Conservation (phyloP, 805 yeast species). For the Kregervanrija delftensis region DNA sequence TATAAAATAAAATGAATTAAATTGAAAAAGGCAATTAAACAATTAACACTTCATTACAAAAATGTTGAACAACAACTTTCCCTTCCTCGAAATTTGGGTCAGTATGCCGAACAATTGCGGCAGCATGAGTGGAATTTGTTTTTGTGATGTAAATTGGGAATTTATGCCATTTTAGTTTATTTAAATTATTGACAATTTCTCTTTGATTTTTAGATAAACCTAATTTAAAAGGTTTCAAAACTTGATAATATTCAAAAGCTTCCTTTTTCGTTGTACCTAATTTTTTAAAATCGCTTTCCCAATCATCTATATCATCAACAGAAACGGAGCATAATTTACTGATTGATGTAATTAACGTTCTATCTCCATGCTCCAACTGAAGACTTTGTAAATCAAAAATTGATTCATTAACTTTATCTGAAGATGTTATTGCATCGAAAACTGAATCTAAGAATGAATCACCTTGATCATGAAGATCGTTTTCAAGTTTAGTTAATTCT, state of each 20-base stretch:
- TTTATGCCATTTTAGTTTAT: slow-evolving; percentile 59
- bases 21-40: background rate
- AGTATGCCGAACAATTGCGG: slow-evolving; percentile 62
- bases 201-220: slow-evolving; percentile 38
- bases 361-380: slow-evolving; percentile 15
- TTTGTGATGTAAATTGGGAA: slow-evolving; percentile 62
- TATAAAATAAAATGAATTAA: too few relatives aligned
- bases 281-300: slow-evolving; percentile 11
- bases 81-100: slow-evolving; percentile 63
- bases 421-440: slow-evolving; percentile 46
- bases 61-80: slow-evolving; percentile 56
- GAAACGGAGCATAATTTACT: slow-evolving; percentile 23
- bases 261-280: slow-evolving; percentile 6
- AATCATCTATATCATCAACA: slow-evolving; percentile 13
- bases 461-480: slow-evolving; percentile 49
- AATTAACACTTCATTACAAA: slow-evolving; percentile 31
- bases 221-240: slow-evolving; percentile 26
- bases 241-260: slow-evolving; percentile 10
- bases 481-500: slow-evolving; percentile 29
- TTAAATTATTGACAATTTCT: slow-evolving; percentile 49
- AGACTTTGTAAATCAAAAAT: slow-evolving; percentile 21
- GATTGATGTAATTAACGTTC: slow-evolving; percentile 21
- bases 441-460: slow-evolving; percentile 61
- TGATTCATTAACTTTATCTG: slow-evolving; percentile 17
- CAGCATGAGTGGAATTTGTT: slow-evolving; percentile 71